These are phyloP conservation scores for Claviceps sp. DNA, from an alignment of 2,329 filamentous ascomycete genomes.

Conservation along the genomic window DNA sequence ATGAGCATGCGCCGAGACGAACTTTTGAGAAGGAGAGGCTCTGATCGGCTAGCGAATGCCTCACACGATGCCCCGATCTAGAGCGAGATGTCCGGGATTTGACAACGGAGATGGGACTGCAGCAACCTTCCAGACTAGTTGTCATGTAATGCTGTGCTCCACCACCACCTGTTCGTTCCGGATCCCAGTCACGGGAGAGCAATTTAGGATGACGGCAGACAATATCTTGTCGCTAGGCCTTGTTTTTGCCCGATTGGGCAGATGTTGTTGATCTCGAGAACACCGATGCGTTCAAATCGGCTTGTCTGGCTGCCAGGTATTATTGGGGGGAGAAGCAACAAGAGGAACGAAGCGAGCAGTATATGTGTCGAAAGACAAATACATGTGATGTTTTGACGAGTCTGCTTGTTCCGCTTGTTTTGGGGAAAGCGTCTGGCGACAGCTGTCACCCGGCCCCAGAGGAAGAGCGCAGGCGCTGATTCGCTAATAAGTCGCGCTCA, in stretches of 20 bases:
- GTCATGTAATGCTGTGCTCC: not conserved
- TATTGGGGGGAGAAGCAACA: too few species aligned
- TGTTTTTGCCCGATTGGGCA: not conserved
- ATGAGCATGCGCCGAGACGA: not conserved
- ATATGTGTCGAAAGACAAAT: not conserved
- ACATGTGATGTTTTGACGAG: not conserved
- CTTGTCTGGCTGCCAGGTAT: not conserved
- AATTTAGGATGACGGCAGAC: conserved; percentile 1
- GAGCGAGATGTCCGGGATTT: not conserved
- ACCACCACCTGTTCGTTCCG: not conserved
- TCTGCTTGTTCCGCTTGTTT: not conserved
- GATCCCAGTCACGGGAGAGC: not conserved
- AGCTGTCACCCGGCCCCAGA: conserved; percentile 3
- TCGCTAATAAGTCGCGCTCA: not conserved
- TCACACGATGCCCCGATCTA: not conserved
- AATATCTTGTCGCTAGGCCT: not conserved
- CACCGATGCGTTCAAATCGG: not conserved
- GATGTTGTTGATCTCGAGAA: not conserved
- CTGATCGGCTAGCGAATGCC: not conserved
- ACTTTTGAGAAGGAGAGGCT: not conserved
- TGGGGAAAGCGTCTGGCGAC: conserved; percentile 1
- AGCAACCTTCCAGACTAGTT: not conserved
- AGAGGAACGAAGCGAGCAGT: not conserved
- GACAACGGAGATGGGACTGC: not conserved
- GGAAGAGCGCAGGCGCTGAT: not conserved